These are phyloP conservation scores for Nakazawaea anatomiae DNA, from an alignment of 805 yeast genomes.

Conservation along the genomic window DNA sequence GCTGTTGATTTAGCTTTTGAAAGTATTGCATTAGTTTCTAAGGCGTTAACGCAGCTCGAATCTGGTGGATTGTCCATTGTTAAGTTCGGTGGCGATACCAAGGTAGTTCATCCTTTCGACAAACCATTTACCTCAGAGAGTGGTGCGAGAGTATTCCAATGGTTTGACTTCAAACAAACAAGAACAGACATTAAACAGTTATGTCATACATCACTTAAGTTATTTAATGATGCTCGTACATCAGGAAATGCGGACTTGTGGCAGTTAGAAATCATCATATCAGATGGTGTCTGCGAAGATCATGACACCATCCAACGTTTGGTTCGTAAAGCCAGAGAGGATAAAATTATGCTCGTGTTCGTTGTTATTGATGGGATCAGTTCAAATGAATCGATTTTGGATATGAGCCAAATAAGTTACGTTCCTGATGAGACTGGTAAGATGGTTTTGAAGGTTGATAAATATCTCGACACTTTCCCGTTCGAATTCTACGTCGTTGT, in stretches of 20 bases:
- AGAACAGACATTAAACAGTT: constrained; percentile 78
- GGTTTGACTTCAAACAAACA: constrained; percentile 87
- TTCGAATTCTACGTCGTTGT: constrained; percentile 96
- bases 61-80: constrained; percentile 90
- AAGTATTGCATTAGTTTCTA: constrained; percentile 87
- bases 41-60: constrained; percentile 89
- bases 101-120: constrained; percentile 85
- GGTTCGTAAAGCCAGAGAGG: constrained; percentile 89
- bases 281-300: constrained; percentile 97
- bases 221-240: constrained; percentile 55
- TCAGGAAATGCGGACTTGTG: constrained; percentile 59
- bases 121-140: constrained; percentile 77
- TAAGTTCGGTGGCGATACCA: constrained; percentile 79
- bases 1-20: constrained; percentile 91
- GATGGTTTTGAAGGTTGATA: constrained; percentile 68
- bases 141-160: constrained; percentile 78
- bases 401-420: constrained; percentile 90
- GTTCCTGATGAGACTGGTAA: constrained; percentile 65
- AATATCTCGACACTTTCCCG: constrained; percentile 90
- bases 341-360: constrained; percentile 89
- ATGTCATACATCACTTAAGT: constrained; percentile 62
- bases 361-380: constrained; percentile 88
- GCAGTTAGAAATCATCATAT: constrained; percentile 88
- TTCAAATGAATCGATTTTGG: constrained; percentile 80
- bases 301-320: constrained; percentile 77